These are phyloP conservation scores for Aspergillus puulaauensis DNA, from an alignment of 2,329 filamentous ascomycete genomes.

Conservation along the genomic window DNA sequence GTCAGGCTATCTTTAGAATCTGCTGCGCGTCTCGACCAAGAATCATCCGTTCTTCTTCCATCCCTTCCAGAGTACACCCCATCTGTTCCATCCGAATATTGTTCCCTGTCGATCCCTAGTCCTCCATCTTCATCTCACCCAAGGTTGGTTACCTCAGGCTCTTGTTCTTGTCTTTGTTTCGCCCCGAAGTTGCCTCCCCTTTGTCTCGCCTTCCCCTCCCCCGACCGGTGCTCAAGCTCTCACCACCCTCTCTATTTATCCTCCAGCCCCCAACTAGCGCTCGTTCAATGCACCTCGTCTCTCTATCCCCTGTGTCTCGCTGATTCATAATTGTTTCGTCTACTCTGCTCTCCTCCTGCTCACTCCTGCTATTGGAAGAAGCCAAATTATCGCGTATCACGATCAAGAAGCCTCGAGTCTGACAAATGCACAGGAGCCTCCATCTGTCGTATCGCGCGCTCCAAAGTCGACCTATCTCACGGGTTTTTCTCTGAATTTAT, in stretches of 20 bases:
- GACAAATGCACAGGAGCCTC: constrained; percentile 11
- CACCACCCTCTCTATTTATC: not conserved
- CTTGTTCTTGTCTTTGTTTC: constrained; percentile 1
- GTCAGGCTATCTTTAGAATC: constrained; percentile 34
- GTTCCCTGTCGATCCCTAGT: constrained; percentile 11
- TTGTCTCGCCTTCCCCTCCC: constrained; percentile 2
- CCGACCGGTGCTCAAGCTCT: constrained; percentile 4
- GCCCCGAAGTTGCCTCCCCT: constrained; percentile 2
- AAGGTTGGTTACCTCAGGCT: constrained; percentile 17
- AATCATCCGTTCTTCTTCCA: constrained; percentile 17
- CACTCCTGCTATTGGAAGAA: not conserved
- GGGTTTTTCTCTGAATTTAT: constrained; percentile 10
- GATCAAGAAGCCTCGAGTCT: not conserved
- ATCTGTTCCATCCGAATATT: constrained; percentile 13
- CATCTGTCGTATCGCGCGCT: constrained; percentile 13
- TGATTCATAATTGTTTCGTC: not conserved
- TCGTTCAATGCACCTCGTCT: constrained; percentile 6
- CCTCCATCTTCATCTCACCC: constrained; percentile 6
- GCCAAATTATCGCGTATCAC: not conserved
- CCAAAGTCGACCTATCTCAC: constrained; percentile 6
- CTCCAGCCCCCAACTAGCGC: constrained; percentile 11
- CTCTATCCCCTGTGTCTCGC: constrained; percentile 3
- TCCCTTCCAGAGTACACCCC: constrained; percentile 14
- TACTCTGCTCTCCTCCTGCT: not conserved
- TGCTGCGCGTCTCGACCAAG: constrained; percentile 26